phyloP scores from a whole-genome alignment of 805 yeast genomes.

The Candida ficus region DNA sequence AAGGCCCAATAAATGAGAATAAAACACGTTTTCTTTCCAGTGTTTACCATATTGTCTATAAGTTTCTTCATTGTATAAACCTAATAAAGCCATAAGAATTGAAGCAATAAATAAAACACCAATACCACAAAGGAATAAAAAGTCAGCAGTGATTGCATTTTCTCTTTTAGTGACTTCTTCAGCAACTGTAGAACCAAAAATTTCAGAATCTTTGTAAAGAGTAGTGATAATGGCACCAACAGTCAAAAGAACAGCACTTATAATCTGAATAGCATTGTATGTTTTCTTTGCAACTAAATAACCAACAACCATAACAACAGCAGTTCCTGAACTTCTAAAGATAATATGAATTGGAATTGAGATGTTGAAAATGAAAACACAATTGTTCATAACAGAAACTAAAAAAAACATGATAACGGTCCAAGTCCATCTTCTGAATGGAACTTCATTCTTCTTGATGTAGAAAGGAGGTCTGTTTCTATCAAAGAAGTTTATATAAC shows the following conservation, averaged over 20 bases:
- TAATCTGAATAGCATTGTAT: slow-evolving; percentile 41
- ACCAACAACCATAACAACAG: slow-evolving; percentile 55
- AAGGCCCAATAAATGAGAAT: slow-evolving; percentile 49
- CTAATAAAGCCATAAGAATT: slow-evolving; percentile 48
- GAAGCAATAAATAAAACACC: slow-evolving; percentile 43
- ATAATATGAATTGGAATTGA: slow-evolving; percentile 64
- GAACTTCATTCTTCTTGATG: slow-evolving; percentile 33
- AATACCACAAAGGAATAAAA: slow-evolving; percentile 24
- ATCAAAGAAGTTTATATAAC: slow-evolving; percentile 33
- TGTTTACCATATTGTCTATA: slow-evolving; percentile 45
- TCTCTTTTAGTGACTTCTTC: slow-evolving; percentile 18
- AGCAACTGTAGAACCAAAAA: too few relatives aligned
- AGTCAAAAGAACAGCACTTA: slow-evolving; percentile 45
- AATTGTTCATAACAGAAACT: slow-evolving; percentile 49
- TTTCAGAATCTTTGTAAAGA: slow-evolving; percentile 26
- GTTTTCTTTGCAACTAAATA: slow-evolving; percentile 36
- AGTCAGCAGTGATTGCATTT: slow-evolving; percentile 11
- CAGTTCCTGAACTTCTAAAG: slow-evolving; percentile 57
- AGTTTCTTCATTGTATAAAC: slow-evolving; percentile 50
- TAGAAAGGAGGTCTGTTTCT: slow-evolving; percentile 25
- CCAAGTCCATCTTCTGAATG: slow-evolving; percentile 37
- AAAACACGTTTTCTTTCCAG: slow-evolving; percentile 65
- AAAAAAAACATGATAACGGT: slow-evolving; percentile 45
- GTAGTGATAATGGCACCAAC: slow-evolving; percentile 47
- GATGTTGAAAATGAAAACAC: slow-evolving; percentile 49